Evolutionary conservation across 805 yeast genomes (phyloP).

Genomic region (Allodekkera sacchari): DNA sequence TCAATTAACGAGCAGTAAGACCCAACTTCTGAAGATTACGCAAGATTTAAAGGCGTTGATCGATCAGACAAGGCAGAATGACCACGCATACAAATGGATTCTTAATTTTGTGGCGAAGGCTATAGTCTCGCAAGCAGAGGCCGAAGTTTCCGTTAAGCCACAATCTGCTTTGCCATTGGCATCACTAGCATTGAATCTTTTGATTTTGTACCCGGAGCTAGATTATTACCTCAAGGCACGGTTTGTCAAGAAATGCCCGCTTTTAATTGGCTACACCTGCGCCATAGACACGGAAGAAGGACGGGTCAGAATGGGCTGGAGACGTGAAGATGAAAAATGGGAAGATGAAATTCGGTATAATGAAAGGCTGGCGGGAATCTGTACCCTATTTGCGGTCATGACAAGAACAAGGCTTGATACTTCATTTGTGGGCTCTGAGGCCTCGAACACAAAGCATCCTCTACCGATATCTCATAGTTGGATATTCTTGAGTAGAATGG

Average conservation of each 20-base stretch:
- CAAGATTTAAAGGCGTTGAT: conserved; percentile 45
- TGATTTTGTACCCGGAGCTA: conserved; percentile 41
- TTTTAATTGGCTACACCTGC: conserved; percentile 74
- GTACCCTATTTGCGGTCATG: conserved; percentile 70
- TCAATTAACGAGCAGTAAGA: conserved; percentile 67
- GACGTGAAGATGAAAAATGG: conserved; percentile 45
- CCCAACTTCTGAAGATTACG: conserved; percentile 48
- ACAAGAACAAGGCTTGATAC: conserved; percentile 37
- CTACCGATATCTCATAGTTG: conserved; percentile 53
- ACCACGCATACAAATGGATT: conserved; percentile 60
- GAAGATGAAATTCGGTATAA: conserved; percentile 59
- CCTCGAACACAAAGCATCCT: conserved; percentile 34
- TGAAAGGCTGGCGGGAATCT: conserved; percentile 83
- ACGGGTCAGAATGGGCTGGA: conserved; percentile 82
- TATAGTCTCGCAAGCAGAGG: conserved; percentile 82
- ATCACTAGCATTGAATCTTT: conserved; percentile 45
- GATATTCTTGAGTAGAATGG: conserved; percentile 63
- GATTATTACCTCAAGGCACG: conserved; percentile 62
- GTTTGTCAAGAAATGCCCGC: conserved; percentile 86
- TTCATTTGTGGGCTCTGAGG: conserved; percentile 14
- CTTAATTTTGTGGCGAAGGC: conserved; percentile 81
- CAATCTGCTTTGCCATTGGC: conserved; percentile 77
- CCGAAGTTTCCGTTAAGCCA: conserved; percentile 78
- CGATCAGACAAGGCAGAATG: conserved; percentile 35
- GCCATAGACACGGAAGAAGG: conserved; percentile 75